Evolutionary conservation across 495 filamentous ascomycete species (phyloP).

Genomic region (Geoglossum glabrum): DNA sequence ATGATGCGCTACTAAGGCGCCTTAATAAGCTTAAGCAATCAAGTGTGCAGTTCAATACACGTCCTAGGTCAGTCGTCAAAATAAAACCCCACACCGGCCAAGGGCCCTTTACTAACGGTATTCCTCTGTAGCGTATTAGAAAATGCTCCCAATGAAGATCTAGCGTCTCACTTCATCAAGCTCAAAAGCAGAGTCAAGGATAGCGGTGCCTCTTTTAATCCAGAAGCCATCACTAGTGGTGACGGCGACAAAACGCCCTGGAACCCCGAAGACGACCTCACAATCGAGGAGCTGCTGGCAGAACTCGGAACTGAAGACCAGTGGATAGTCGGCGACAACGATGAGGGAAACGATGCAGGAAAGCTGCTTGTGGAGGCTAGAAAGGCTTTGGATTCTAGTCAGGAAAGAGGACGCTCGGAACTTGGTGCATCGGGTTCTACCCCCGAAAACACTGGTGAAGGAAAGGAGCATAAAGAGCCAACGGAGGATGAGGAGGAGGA

Average conservation of each 20-base stretch:
- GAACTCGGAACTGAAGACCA: neutral
- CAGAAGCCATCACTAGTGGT: neutral
- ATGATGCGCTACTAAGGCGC: neutral
- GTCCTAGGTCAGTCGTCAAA: neutral
- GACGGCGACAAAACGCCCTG: neutral
- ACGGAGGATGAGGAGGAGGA: neutral
- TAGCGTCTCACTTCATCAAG: neutral
- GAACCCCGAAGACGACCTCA: neutral
- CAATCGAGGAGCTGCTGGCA: neutral
- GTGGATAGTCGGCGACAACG: slow-evolving; percentile 1
- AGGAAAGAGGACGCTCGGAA: neutral
- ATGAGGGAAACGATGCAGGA: slow-evolving; percentile 17
- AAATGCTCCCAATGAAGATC: neutral
- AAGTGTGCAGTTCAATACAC: neutral
- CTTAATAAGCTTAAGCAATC: neutral
- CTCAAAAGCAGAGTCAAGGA: neutral
- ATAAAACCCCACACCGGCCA: neutral
- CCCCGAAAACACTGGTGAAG: neutral
- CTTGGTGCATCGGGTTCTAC: slow-evolving; percentile 2
- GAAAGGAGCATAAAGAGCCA: neutral
- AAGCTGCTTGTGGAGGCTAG: slow-evolving; percentile 24
- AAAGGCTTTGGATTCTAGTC: slow-evolving; percentile 14
- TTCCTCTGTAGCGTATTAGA: neutral
- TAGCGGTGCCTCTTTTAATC: neutral
- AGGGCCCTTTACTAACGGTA: neutral